A percentile compares a stretch with the other conserved stretches of the same genome.
These are phyloP conservation scores for Ustilago shanxiensis DNA, from an alignment of 1,284 basidiomycete species.

Conservation along the genomic window DNA sequence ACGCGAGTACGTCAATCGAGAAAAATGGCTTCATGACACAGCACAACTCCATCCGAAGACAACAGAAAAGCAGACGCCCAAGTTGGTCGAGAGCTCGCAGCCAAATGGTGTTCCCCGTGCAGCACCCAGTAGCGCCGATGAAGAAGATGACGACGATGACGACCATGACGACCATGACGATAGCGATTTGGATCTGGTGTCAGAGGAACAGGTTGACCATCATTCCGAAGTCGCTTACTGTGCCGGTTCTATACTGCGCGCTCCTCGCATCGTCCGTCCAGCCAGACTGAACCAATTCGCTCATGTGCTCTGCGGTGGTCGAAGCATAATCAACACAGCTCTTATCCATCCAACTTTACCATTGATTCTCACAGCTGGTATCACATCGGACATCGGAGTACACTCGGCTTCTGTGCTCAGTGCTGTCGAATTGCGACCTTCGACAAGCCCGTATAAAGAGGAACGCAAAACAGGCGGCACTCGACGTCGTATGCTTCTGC, in stretches of 20 bases:
- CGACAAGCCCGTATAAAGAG: neutral
- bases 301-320: slow-evolving; percentile 33
- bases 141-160: neutral
- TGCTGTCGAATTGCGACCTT: neutral
- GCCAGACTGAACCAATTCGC: slow-evolving; percentile 18
- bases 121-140: too few species aligned
- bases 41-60: slow-evolving; percentile 8
- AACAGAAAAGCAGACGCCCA: neutral
- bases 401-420: slow-evolving; percentile 26
- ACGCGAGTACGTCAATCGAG: slow-evolving; percentile 27
- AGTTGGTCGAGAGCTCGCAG: neutral
- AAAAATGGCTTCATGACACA: slow-evolving; percentile 19
- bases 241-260: slow-evolving; percentile 23
- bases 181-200: slow-evolving; percentile 4
- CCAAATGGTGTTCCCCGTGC: too few species aligned
- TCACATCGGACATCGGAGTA: slow-evolving; percentile 16
- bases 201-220: slow-evolving; percentile 19
- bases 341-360: slow-evolving; percentile 44
- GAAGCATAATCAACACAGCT: slow-evolving; percentile 40
- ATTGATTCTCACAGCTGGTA: slow-evolving; percentile 32
- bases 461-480: neutral
- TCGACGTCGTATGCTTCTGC: neutral
- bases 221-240: slow-evolving; percentile 27
- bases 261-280: slow-evolving; percentile 24
- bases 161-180: slow-evolving; percentile 7